These are phyloP conservation scores for Plasmodium ovale DNA, from an alignment of 169 alveolate genomes.

Conservation along the genomic window DNA sequence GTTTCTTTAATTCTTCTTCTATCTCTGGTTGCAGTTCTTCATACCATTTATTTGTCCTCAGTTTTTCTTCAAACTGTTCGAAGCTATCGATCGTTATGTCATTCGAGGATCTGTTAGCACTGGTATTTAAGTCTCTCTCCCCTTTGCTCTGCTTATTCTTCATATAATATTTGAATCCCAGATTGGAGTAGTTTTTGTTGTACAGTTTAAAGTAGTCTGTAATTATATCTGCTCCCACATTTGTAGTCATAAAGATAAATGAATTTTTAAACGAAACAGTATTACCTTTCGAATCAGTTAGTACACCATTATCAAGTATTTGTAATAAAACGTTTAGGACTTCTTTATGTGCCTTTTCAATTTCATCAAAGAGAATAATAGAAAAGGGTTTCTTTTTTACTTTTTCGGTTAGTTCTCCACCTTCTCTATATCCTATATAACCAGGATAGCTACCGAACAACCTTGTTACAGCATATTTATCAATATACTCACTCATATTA, in stretches of 20 bases:
- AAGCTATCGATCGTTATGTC: not conserved
- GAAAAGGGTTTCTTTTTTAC: slow-evolving; percentile 88
- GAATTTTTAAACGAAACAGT: slow-evolving; percentile 90
- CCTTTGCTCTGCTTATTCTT: not conserved
- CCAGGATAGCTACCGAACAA: slow-evolving; percentile 95
- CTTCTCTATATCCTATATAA: slow-evolving; percentile 91
- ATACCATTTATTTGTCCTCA: slow-evolving; percentile 63
- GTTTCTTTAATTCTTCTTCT: slow-evolving; percentile 77
- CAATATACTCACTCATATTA: slow-evolving; percentile 94
- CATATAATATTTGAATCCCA: slow-evolving; percentile 60
- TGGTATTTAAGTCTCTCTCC: not conserved
- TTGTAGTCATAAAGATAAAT: slow-evolving; percentile 90
- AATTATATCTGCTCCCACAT: slow-evolving; percentile 86
- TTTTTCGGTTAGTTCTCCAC: slow-evolving; percentile 92
- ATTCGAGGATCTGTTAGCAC: not conserved
- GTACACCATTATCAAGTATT: slow-evolving; percentile 87
- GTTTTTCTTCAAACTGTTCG: slow-evolving; percentile 64
- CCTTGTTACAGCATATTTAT: slow-evolving; percentile 90
- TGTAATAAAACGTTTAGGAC: slow-evolving; percentile 88
- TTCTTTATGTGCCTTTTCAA: slow-evolving; percentile 92
- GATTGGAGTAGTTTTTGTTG: slow-evolving; percentile 52
- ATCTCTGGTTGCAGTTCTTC: slow-evolving; percentile 75
- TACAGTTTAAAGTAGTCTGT: slow-evolving; percentile 73
- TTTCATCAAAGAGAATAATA: slow-evolving; percentile 91
- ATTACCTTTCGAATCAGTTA: slow-evolving; percentile 90